phyloP scores from a whole-genome alignment of 306 rosid species.

The Cucurbita moschata region DNA sequence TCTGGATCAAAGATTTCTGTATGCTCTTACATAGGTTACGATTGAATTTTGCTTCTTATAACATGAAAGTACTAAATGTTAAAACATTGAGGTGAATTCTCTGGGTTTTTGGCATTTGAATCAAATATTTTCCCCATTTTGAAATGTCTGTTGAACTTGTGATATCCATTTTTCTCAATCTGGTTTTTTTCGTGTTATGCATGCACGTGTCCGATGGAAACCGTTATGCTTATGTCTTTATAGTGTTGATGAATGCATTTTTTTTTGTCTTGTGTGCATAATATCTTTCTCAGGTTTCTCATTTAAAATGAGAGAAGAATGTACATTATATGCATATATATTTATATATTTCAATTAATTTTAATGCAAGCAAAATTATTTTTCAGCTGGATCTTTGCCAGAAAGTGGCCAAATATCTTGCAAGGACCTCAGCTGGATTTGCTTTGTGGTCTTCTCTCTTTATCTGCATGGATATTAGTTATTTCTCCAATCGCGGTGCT shows the following conservation, averaged over 20 bases:
- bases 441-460: conserved; percentile 76
- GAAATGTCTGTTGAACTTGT: neutral
- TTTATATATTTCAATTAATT: neutral
- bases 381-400: conserved; percentile 96
- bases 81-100: neutral
- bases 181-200: neutral
- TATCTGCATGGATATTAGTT: conserved; percentile 74
- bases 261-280: neutral
- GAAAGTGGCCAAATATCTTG: conserved; percentile 92
- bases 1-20: neutral
- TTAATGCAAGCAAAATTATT: conserved; percentile 7
- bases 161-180: neutral
- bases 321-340: no score
- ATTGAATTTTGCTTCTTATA: neutral
- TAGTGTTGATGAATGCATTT: neutral
- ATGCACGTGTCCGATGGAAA: neutral
- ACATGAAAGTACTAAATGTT: neutral
- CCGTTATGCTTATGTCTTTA: neutral
- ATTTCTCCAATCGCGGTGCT: conserved; percentile 80
- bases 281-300: neutral
- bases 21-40: neutral
- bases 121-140: neutral
- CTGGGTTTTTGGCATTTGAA: neutral
- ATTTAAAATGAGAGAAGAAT: neutral
- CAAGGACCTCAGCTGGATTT: conserved; percentile 87